Percentiles rank a stretch among this genome's conserved stretches.
Evolutionary conservation across 257 asterid genomes (phyloP).

Genomic region (Nicotiana otophora): DNA sequence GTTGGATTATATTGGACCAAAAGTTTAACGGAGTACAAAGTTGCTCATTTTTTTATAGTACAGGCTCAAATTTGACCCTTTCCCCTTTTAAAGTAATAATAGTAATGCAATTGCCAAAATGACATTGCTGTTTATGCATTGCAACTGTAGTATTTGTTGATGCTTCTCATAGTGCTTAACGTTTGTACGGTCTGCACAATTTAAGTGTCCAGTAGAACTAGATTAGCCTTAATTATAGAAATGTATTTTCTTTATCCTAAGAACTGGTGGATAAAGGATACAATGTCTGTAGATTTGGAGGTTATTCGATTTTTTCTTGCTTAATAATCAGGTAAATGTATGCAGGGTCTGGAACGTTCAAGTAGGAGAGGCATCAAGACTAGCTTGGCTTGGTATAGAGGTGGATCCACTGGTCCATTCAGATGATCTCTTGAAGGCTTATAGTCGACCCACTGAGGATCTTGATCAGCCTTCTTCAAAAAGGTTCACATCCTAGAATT

Average conservation of each 20-base stretch:
- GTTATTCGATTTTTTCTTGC: not conserved
- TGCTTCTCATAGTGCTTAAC: not conserved
- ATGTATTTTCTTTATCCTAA: no score
- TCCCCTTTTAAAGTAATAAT: no score
- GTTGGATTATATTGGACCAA: no score
- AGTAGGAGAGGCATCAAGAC: constrained; percentile 78
- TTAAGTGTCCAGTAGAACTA: not conserved
- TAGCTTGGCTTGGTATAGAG: constrained; percentile 89
- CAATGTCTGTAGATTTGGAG: not conserved
- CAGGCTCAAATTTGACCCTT: no score
- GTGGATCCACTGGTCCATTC: constrained; percentile 78
- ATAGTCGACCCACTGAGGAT: constrained; percentile 69
- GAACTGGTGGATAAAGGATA: no score
- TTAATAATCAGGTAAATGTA: not conserved
- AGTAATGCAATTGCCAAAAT: no score
- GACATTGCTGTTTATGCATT: not conserved
- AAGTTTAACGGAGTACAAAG: no score
- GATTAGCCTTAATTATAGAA: not conserved
- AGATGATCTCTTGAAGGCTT: constrained; percentile 55
- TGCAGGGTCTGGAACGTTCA: constrained; percentile 72
- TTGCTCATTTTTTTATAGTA: no score
- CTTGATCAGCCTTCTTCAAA: constrained; percentile 47
- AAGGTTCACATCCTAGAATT: constrained; percentile 78
- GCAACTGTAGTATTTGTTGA: not conserved
- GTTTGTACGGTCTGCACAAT: not conserved